Conservation (phyloP, 176 grass and related monocot species). For the Juncus effusus region DNA sequence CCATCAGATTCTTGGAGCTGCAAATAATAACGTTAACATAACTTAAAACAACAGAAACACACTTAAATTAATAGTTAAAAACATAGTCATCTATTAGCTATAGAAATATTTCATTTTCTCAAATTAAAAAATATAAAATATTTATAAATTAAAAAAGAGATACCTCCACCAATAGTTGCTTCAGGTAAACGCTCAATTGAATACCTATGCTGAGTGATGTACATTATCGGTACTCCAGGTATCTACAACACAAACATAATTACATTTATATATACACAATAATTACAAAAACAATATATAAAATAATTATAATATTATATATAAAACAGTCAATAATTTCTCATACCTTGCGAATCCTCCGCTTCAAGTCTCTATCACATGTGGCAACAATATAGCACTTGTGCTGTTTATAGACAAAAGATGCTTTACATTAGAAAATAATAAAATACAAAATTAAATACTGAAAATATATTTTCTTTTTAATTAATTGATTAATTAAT, state of each 20-base stretch:
- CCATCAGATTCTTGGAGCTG: slow-evolving; percentile 73
- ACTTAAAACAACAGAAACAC: neutral
- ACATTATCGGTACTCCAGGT: slow-evolving; percentile 91
- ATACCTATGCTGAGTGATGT: slow-evolving; percentile 69
- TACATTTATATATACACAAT: neutral
- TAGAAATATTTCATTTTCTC: neutral
- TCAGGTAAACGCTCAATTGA: slow-evolving; percentile 84
- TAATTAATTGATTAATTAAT: slow-evolving; percentile 6
- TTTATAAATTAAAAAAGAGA: neutral
- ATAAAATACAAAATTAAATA: neutral
- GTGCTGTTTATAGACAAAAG: slow-evolving; percentile 45
- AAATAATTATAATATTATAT: neutral
- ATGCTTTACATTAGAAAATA: slow-evolving; percentile 4
- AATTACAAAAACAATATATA: neutral
- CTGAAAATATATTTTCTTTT: neutral
- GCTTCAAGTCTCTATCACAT: slow-evolving; percentile 81
- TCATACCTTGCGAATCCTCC: slow-evolving; percentile 80
- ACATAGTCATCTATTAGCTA: neutral
- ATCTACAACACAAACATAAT: slow-evolving; percentile 33
- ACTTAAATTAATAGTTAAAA: neutral
- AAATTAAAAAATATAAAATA: neutral
- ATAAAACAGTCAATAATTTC: neutral
- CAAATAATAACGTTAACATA: slow-evolving; percentile 17
- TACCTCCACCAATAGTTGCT: slow-evolving; percentile 87
- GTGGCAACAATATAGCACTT: slow-evolving; percentile 92